Base-by-base conservation (phyloP, 495 filamentous ascomycete genomes). In the Aspergillus taichungensis region DNA sequence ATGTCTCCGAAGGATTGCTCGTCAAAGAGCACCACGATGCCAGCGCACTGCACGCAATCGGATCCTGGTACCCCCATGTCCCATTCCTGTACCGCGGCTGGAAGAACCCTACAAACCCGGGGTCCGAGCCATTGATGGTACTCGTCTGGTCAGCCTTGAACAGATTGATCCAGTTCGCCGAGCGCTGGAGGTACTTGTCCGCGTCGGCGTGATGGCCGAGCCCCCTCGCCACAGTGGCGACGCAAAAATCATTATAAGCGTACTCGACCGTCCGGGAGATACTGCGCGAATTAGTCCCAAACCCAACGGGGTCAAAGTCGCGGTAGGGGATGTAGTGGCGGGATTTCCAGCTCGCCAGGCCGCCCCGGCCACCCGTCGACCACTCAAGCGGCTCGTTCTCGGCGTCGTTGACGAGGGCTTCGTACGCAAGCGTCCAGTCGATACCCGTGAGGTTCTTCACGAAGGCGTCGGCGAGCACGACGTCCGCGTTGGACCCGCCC, bases 401-500 rank as follows among this genome's bases (percentile, higher is more conserved):
- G 10, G 85, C 85, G 46, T 90, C 84, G 45, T 84, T 82, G 12
- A 86, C 73, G 0, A 90, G 73, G 2, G 85, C 85, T 42, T 80
- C 75, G 50, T 84, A 88, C 0, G 80, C 85, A n/a, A 72, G 73
- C 8, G 72, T 64, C 83, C 84, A 89, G 50, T 89, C 76, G n/a
- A 89, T 73, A 18, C 61, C 73, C 0, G 64, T 59, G 5, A 87
- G 67, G 7, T 78, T 79, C 50, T 90, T 90, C 13, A 88, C 30
- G 49, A 78, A 88, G 0, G 77, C 77, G 55, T 89, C 85, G 0
- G 75, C 78, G 9, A 89, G 59, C 4, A 90, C 59, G 27, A 84
- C 76, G 51, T 90, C 85, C n/a, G 85, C 85, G 48, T 90, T 88
- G 0, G 84, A 87, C 0, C 85, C 85, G 18, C 85, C 83, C 59